Percentiles rank a stretch among this genome's conserved stretches.
phyloP scores from a whole-genome alignment of 2,329 filamentous ascomycete genomes.

The Triangularia setosa region DNA sequence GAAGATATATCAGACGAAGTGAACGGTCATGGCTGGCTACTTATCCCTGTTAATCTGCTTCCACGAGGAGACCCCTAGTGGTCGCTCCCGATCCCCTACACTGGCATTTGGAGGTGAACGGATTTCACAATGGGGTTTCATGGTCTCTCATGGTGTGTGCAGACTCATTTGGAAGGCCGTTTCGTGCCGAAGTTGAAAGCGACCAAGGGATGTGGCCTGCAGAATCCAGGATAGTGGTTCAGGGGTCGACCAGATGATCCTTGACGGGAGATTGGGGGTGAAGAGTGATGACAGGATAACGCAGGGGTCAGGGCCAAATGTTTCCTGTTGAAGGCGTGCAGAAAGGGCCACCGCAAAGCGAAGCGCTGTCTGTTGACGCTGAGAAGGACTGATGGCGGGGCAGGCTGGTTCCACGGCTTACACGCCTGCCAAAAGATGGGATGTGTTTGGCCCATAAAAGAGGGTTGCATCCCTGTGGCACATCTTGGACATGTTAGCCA shows the following conservation, averaged over 20 bases:
- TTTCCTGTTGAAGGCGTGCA: constrained; percentile 7
- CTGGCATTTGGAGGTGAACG: not conserved
- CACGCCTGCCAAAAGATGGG: constrained; percentile 1
- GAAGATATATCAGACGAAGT: constrained; percentile 4
- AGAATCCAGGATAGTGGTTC: constrained; percentile 1
- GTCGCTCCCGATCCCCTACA: not conserved
- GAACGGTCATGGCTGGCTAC: constrained; percentile 11
- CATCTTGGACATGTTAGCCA: constrained; percentile 10
- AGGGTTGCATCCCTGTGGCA: constrained; percentile 16
- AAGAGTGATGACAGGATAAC: not conserved
- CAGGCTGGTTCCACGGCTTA: not conserved
- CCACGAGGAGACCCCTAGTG: not conserved
- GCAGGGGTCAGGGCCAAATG: not conserved
- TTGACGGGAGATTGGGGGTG: not conserved
- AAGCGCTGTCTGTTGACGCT: not conserved
- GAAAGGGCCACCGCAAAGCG: not conserved
- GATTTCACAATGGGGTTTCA: constrained; percentile 15
- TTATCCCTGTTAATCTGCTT: constrained; percentile 19
- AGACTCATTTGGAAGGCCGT: constrained; percentile 11
- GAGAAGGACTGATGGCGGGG: not conserved
- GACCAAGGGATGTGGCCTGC: not conserved
- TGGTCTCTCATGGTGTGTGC: constrained; percentile 6
- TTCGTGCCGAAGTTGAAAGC: constrained; percentile 8
- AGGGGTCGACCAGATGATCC: not conserved
- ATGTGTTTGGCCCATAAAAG: constrained; percentile 9